Evolutionary conservation across 768 basidiomycete species (phyloP).

Genomic region (Rhodotorula paludigena): DNA sequence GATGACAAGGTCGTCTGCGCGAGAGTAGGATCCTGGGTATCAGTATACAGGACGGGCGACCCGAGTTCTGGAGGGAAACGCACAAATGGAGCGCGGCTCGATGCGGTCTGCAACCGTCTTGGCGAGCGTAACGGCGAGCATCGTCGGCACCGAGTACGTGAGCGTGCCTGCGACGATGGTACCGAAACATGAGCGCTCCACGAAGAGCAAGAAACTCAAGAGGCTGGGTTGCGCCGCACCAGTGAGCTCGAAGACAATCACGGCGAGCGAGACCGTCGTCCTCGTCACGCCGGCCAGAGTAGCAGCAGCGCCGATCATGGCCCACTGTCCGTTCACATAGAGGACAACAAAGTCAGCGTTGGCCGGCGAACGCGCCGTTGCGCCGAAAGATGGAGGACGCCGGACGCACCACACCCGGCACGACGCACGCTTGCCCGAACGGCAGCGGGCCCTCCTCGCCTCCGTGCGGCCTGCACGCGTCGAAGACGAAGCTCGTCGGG

Average conservation of each 20-base stretch:
- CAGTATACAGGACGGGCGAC: not conserved
- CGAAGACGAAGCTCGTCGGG: constrained; percentile 62
- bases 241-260: constrained; percentile 77
- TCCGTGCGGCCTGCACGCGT: constrained; percentile 58
- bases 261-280: constrained; percentile 86
- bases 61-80: not conserved
- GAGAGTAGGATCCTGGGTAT: not conserved
- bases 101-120: constrained; percentile 84
- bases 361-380: not conserved
- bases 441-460: constrained; percentile 46
- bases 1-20: constrained; percentile 69
- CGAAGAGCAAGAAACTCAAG: not conserved
- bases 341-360: not conserved
- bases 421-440: constrained; percentile 56
- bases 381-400: constrained; percentile 1
- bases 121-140: constrained; percentile 75
- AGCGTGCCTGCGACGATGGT: constrained; percentile 64
- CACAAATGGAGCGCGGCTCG: constrained; percentile 88
- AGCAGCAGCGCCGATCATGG: constrained; percentile 72
- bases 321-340: constrained; percentile 26
- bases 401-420: constrained; percentile 60
- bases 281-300: constrained; percentile 91
- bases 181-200: not conserved
- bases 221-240: too few species aligned
- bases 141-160: constrained; percentile 84